These are phyloP conservation scores for Chenopodium formosanum DNA, from an alignment of 148 eudicot species.

Conservation along the genomic window DNA sequence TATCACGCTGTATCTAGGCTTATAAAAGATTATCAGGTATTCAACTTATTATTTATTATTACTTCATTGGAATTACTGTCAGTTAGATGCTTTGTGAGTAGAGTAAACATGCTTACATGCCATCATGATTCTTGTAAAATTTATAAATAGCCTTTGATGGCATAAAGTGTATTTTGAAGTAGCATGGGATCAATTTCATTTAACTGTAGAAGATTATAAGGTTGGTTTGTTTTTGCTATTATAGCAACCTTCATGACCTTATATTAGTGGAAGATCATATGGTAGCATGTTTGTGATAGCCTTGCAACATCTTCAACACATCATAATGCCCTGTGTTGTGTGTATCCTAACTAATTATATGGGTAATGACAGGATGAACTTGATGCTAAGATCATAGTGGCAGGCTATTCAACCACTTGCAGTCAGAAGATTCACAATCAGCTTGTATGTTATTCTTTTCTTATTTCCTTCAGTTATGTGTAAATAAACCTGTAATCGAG, in stretches of 20 bases:
- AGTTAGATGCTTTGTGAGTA: conserved; percentile 7
- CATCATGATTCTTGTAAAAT: neutral
- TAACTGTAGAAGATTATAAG: neutral
- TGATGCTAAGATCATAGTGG: conserved; percentile 77
- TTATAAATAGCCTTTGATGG: neutral
- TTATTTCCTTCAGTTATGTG: neutral
- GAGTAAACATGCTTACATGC: neutral
- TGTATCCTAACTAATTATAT: conserved; percentile 15
- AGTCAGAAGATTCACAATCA: conserved; percentile 99
- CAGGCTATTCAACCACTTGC: conserved; percentile 93
- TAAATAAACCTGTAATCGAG: neutral
- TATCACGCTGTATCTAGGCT: conserved; percentile 66
- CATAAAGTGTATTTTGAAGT: neutral
- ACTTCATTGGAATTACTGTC: neutral
- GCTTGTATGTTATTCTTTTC: conserved; percentile 51
- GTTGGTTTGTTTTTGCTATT: neutral
- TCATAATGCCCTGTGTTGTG: conserved; percentile 1
- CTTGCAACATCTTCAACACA: neutral
- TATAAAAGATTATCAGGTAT: conserved; percentile 68
- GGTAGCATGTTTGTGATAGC: neutral
- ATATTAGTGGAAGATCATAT: neutral
- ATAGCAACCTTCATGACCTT: neutral
- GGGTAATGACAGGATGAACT: conserved; percentile 65
- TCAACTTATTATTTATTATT: conserved; percentile 2
- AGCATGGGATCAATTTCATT: neutral